Percentiles rank a stretch among this genome's conserved stretches.
These are phyloP conservation scores for Zarea fungicola DNA, from an alignment of 2,329 filamentous ascomycete species.

Conservation along the genomic window DNA sequence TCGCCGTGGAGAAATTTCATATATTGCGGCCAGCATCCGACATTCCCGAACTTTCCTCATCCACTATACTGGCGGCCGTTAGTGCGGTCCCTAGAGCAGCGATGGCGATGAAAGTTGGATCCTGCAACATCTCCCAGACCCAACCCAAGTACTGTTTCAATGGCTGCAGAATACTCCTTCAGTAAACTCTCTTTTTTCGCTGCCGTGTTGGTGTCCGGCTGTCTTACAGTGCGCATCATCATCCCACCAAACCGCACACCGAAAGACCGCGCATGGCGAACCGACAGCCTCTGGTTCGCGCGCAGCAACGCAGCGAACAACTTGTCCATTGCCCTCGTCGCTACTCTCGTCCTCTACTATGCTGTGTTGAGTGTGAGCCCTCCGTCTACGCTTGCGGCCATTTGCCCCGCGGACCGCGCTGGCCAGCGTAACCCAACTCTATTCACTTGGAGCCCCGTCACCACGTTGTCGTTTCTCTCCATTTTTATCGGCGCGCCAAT, in stretches of 20 bases:
- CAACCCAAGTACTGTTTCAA: too few species aligned
- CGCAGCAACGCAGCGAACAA: not conserved
- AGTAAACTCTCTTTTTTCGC: not conserved
- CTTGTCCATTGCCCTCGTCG: not conserved
- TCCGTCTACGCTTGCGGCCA: not conserved
- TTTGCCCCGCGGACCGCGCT: not conserved
- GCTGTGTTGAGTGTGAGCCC: not conserved
- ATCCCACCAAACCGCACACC: not conserved
- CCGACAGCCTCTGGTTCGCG: not conserved
- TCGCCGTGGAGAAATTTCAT: too few species aligned
- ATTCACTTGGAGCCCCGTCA: slow-evolving; percentile 29
- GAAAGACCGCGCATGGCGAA: not conserved
- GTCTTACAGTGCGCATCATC: slow-evolving; percentile 1
- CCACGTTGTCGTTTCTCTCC: slow-evolving; percentile 24
- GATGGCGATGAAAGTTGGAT: too few species aligned
- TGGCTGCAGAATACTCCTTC: too few species aligned
- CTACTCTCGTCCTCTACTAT: slow-evolving; percentile 1
- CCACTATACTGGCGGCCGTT: too few species aligned
- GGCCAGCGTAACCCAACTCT: slow-evolving; percentile 22
- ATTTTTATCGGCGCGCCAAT: slow-evolving; percentile 27
- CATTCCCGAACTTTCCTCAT: too few species aligned
- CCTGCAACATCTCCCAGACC: too few species aligned
- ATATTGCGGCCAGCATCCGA: too few species aligned
- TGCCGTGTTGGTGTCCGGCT: not conserved
- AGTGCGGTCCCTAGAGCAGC: too few species aligned